phyloP scores from a whole-genome alignment of 352 stramenopile species.

The Phytophthora brassicae region DNA sequence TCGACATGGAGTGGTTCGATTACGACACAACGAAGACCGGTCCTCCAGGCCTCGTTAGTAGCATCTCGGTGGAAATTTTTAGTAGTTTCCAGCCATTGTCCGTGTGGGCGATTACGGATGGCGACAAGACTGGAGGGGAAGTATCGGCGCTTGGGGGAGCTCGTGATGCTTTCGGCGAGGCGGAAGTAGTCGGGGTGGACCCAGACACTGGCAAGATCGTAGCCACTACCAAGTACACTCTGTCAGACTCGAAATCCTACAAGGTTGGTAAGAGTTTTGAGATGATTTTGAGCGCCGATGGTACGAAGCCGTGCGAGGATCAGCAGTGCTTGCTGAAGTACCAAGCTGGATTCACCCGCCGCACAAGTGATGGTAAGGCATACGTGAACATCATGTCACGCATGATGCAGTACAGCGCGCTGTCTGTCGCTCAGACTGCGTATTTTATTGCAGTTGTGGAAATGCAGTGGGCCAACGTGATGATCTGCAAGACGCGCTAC shows the following conservation, averaged over 20 bases:
- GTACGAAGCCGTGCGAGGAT: slow-evolving; percentile 34
- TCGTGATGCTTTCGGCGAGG: slow-evolving; percentile 39
- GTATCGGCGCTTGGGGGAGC: slow-evolving; percentile 39
- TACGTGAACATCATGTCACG: slow-evolving; percentile 86
- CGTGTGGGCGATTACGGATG: slow-evolving; percentile 72
- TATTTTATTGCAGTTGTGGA: slow-evolving; percentile 88
- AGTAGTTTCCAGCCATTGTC: slow-evolving; percentile 72
- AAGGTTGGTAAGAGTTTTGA: slow-evolving; percentile 53
- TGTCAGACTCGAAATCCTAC: slow-evolving; percentile 44
- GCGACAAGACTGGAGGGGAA: slow-evolving; percentile 16
- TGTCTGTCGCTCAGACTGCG: slow-evolving; percentile 84
- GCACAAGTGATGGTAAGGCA: slow-evolving; percentile 22
- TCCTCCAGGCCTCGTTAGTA: slow-evolving; percentile 47
- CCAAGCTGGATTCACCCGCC: slow-evolving; percentile 50
- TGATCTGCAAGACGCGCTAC: slow-evolving; percentile 94
- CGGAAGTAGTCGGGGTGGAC: slow-evolving; percentile 42
- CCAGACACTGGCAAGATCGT: slow-evolving; percentile 31
- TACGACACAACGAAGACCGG: slow-evolving; percentile 58
- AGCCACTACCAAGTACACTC: slow-evolving; percentile 21
- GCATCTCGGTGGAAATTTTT: slow-evolving; percentile 59
- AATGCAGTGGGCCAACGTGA: slow-evolving; percentile 90
- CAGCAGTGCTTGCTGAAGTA: slow-evolving; percentile 61
- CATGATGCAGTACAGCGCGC: slow-evolving; percentile 84
- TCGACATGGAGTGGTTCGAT: slow-evolving; percentile 82
- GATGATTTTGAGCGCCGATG: slow-evolving; percentile 40